Conservation (phyloP, 345 rosid species). For the Excoecaria agallocha region DNA sequence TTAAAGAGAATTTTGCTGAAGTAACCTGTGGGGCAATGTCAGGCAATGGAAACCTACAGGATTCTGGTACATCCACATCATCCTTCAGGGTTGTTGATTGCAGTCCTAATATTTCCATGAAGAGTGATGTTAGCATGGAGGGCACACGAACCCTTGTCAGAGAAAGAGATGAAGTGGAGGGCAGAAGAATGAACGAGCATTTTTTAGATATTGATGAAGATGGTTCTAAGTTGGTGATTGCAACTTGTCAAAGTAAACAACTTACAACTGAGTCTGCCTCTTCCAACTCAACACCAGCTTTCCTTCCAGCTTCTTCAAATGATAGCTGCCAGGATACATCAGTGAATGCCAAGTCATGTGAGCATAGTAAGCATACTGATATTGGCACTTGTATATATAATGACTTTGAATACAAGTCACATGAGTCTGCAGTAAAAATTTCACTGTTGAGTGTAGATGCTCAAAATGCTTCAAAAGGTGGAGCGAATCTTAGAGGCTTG, state of each 20-base stretch:
- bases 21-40: not conserved
- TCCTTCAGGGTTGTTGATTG: not conserved
- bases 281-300: conserved; percentile 13
- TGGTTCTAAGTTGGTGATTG: conserved; percentile 8
- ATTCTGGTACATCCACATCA: conserved; percentile 3
- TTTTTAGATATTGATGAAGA: conserved; percentile 8
- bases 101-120: not conserved
- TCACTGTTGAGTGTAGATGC: not conserved
- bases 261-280: conserved; percentile 25
- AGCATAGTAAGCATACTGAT: not conserved
- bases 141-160: conserved; percentile 4
- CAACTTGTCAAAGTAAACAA: conserved; percentile 4
- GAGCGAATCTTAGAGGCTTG: not conserved
- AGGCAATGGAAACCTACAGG: not conserved
- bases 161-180: not conserved
- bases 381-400: conserved; percentile 3
- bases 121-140: conserved; percentile 22
- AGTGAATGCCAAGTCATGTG: conserved; percentile 15
- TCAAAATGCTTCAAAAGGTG: not conserved
- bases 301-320: conserved; percentile 24
- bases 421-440: conserved; percentile 4
- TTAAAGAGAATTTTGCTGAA: conserved; percentile 11
- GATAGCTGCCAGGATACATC: conserved; percentile 22
- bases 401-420: not conserved
- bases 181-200: not conserved